Evolutionary conservation across 1,284 basidiomycete genomes (phyloP).

Genomic region (Lentinula novae-zelandiae): DNA sequence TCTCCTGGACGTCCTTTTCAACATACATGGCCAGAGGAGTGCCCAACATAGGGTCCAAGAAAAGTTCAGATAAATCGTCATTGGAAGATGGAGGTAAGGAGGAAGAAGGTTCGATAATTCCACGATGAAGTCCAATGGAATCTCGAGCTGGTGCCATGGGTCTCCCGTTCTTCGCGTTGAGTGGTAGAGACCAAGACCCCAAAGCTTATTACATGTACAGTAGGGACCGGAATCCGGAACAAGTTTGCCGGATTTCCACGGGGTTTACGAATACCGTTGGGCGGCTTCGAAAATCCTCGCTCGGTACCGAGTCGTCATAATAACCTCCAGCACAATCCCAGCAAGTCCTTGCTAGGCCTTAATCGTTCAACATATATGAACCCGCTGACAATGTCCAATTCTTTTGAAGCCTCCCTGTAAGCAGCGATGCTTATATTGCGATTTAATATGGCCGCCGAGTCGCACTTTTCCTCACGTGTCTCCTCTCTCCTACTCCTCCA

Average conservation of each 20-base stretch:
- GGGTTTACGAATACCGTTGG: neutral
- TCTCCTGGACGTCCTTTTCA: slow-evolving; percentile 73
- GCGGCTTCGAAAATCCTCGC: too few species aligned
- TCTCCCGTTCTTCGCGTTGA: neutral
- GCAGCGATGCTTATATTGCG: neutral
- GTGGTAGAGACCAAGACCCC: neutral
- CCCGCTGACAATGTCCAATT: neutral
- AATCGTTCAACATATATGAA: neutral
- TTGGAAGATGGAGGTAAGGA: slow-evolving; percentile 47
- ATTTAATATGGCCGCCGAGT: neutral
- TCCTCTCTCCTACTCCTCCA: neutral
- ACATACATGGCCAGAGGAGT: slow-evolving; percentile 69
- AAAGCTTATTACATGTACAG: neutral
- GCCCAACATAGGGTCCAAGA: slow-evolving; percentile 78
- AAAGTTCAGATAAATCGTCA: slow-evolving; percentile 38
- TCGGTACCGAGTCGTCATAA: neutral
- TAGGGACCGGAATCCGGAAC: neutral
- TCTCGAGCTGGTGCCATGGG: slow-evolving; percentile 55
- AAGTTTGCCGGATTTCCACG: neutral
- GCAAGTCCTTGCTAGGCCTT: neutral
- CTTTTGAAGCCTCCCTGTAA: too few species aligned
- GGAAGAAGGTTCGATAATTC: slow-evolving; percentile 30
- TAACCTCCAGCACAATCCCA: neutral
- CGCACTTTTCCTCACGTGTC: neutral
- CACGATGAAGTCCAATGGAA: neutral